These are phyloP conservation scores for Cudoniella acicularis DNA, from an alignment of 495 filamentous ascomycete genomes.

Conservation along the genomic window DNA sequence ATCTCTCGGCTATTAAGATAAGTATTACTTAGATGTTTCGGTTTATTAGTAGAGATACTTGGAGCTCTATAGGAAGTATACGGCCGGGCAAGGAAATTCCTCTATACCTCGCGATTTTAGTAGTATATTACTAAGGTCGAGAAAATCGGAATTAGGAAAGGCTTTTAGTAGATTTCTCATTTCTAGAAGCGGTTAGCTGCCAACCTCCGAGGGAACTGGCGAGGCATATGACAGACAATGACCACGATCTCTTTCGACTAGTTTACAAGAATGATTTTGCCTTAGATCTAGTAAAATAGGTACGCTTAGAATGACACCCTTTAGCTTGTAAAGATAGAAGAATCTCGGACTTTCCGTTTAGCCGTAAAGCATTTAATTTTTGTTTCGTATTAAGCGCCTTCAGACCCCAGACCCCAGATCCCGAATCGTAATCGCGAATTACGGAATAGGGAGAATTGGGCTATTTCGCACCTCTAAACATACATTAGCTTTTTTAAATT, in stretches of 20 bases:
- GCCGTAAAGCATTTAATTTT: not conserved
- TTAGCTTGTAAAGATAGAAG: slow-evolving; percentile 22
- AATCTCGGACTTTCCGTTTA: not conserved
- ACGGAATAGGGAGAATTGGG: not conserved
- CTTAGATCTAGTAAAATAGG: not conserved
- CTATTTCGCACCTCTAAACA: not conserved
- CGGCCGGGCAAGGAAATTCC: not conserved
- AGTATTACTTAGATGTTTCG: slow-evolving; percentile 2
- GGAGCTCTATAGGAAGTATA: slow-evolving; percentile 2
- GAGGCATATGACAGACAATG: not conserved
- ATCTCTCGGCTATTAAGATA: not conserved
- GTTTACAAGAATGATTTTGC: not conserved
- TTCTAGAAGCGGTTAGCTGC: not conserved
- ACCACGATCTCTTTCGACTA: not conserved
- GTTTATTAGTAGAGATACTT: slow-evolving; percentile 2
- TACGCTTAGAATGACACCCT: no score
- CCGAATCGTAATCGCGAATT: not conserved
- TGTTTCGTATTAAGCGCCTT: not conserved
- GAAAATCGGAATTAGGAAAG: not conserved
- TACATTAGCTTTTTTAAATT: not conserved
- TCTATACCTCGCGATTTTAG: not conserved
- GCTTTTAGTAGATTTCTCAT: not conserved
- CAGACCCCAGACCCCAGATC: not conserved
- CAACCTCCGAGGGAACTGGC: not conserved
- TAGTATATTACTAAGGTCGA: not conserved